phyloP scores from a whole-genome alignment of 164 flowering plant genomes.

The Liriodendron chinense region DNA sequence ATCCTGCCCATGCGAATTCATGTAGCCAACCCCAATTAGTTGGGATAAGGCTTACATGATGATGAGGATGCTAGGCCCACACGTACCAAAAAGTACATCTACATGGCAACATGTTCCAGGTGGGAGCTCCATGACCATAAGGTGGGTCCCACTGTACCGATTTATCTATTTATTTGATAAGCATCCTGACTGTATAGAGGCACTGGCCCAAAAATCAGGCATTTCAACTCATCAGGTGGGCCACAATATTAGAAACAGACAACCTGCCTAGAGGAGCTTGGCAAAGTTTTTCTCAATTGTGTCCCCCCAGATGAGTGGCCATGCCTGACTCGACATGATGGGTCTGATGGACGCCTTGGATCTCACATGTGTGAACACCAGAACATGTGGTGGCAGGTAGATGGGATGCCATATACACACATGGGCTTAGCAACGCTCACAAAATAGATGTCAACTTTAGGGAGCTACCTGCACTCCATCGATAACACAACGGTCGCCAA shows the following conservation, averaged over 20 bases:
- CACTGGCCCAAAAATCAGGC: neutral
- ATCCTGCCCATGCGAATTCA: neutral
- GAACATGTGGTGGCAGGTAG: neutral
- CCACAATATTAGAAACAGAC: neutral
- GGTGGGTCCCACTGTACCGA: neutral
- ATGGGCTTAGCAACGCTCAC: neutral
- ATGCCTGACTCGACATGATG: neutral
- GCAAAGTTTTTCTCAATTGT: neutral
- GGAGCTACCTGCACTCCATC: conserved; percentile 85
- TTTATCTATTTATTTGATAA: neutral
- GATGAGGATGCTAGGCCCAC: too few species aligned
- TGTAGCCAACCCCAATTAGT: too few species aligned
- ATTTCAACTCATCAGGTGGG: neutral
- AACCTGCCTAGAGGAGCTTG: neutral
- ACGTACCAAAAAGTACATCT: neutral
- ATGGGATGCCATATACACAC: neutral
- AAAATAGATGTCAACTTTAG: neutral
- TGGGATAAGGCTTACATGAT: too few species aligned
- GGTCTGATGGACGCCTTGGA: neutral
- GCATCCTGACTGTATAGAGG: neutral
- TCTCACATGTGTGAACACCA: neutral
- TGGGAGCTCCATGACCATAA: neutral
- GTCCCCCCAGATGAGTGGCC: neutral
- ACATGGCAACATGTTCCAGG: neutral
- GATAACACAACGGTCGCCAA: conserved; percentile 92